These are phyloP conservation scores for Cenchrus purpureus DNA, from an alignment of 176 grass and related monocot genomes.

Conservation along the genomic window DNA sequence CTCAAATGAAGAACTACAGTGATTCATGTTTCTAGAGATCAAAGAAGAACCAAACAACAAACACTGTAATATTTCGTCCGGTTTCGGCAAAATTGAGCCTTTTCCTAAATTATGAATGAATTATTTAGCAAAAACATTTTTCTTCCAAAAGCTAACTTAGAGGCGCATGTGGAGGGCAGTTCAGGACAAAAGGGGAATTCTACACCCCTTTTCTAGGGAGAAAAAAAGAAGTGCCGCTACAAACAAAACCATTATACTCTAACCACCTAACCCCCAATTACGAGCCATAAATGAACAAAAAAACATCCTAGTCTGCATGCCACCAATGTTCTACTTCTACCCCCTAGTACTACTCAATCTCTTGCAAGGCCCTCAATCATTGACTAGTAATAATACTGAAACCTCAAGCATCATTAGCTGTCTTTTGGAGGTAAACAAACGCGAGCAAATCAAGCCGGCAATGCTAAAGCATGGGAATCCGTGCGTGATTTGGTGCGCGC, in stretches of 20 bases:
- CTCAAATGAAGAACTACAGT: neutral
- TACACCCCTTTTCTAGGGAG: neutral
- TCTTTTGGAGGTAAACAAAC: conserved; percentile 49
- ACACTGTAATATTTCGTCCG: neutral
- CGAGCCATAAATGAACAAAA: conserved; percentile 46
- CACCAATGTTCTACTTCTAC: conserved; percentile 38
- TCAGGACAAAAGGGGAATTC: neutral
- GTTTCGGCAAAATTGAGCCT: neutral
- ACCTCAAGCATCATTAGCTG: conserved; percentile 49
- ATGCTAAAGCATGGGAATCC: conserved; percentile 22
- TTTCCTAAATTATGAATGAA: neutral
- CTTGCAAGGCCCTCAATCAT: conserved; percentile 45
- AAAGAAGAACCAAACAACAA: neutral
- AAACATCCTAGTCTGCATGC: conserved; percentile 45
- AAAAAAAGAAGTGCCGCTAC: neutral
- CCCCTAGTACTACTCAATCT: conserved; percentile 3
- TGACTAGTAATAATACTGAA: conserved; percentile 46
- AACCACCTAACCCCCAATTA: conserved; percentile 52
- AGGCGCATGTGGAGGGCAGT: conserved; percentile 5
- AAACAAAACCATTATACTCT: conserved; percentile 35
- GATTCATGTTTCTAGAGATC: neutral
- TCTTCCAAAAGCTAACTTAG: neutral
- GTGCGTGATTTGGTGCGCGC: conserved; percentile 50
- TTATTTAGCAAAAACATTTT: neutral
- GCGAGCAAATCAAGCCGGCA: conserved; percentile 36